Conservation (phyloP, 1,284 basidiomycete species). For the Naganishia sp. region DNA sequence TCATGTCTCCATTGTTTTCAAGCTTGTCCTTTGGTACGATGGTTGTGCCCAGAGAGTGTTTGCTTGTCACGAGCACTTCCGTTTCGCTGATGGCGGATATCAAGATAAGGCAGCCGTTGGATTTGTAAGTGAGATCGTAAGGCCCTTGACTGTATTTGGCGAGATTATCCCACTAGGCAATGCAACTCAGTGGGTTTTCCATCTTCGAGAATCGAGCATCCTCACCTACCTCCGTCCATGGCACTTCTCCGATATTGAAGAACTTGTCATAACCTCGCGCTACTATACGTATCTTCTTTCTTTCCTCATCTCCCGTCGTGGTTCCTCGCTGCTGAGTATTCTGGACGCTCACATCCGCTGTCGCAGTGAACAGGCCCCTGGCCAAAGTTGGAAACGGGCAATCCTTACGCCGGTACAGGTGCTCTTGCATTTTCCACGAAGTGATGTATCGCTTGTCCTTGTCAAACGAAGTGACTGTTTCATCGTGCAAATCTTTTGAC, state of each 20-base stretch:
- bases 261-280: constrained; percentile 98
- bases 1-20: constrained; percentile 25
- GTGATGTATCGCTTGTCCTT: constrained; percentile 55
- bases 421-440: constrained; percentile 96
- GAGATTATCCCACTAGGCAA: constrained; percentile 73
- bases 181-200: constrained; percentile 25
- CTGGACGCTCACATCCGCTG: constrained; percentile 47
- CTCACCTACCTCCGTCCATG: constrained; percentile 69
- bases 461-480: too few species aligned
- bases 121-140: constrained; percentile 89
- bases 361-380: constrained; percentile 73
- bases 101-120: constrained; percentile 98
- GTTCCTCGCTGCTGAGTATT: constrained; percentile 31
- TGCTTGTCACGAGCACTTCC: constrained; percentile 84
- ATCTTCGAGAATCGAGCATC: neutral
- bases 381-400: constrained; percentile 90
- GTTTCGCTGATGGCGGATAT: constrained; percentile 77
- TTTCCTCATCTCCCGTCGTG: constrained; percentile 35
- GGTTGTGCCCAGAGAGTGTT: constrained; percentile 68
- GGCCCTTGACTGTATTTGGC: constrained; percentile 71
- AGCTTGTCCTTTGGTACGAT: constrained; percentile 6
- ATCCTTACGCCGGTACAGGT: constrained; percentile 83
- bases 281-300: constrained; percentile 67
- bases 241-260: constrained; percentile 95
- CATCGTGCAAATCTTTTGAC: neutral